Base-by-base conservation (phyloP, 306 rosid species). In the Pterocarpus santalinus region DNA sequence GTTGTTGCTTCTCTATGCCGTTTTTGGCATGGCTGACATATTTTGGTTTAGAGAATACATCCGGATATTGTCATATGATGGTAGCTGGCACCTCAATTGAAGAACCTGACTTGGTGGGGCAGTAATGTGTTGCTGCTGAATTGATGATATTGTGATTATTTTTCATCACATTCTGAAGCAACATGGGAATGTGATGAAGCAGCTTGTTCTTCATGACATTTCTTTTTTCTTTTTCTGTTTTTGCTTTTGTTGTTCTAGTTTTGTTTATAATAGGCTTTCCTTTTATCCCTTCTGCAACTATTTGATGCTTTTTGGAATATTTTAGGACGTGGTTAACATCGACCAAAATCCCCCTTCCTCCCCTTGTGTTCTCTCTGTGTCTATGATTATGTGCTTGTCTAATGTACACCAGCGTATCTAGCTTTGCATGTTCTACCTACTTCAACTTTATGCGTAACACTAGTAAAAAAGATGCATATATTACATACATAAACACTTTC, bases 81-180 rank as follows among this genome's bases (percentile, higher is more conserved):
- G 82, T 39, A 73, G 78, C 81, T n/a, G 57, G 35, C 69, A 7
- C 80, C 12, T 30, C 61, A 65, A 68, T 43, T 39, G 16, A 34
- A 30, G 68, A 65, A 77, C 44, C 5, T 52, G 67, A 55, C 15
- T 30, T 53, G 14, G 60, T 35, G 32, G 28, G 13, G 62, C 34
- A 28, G n/a, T 62, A 69, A 55, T 82, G 65, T 53, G 7, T 36
- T 60, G 43, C 9, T 64, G 43, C 9, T 64, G 56, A 53, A 64
- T 44, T 83, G 39, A 28, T 72, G 73, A 65, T 64, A 55, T 53
- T 77, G 39, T 46, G 38, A 70, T 38, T 52, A 55, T 41, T 70
- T 70, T 51, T 53, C 51, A 15, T 72, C 68, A 34, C 4, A 7
- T 66, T 53, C 46, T 65, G 55, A 7, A n/a, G 66, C 52, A 32